These are phyloP conservation scores for Trichoderma koningii DNA, from an alignment of 2,329 filamentous ascomycete species.

Conservation along the genomic window DNA sequence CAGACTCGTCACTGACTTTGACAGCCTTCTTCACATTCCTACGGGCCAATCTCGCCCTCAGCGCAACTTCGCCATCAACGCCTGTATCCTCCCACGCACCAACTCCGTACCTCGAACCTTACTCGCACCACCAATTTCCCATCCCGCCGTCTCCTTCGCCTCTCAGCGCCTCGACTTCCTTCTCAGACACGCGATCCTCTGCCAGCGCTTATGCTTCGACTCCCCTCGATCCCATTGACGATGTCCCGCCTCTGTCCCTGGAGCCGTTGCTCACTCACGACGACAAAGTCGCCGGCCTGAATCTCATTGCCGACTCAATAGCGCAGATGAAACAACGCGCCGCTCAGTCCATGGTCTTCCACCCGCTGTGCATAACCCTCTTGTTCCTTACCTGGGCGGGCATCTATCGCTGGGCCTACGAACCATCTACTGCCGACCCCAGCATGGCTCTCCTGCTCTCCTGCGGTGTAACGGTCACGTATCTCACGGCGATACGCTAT, in stretches of 20 bases:
- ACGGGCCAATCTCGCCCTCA: conserved; percentile 75
- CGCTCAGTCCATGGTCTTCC: conserved; percentile 62
- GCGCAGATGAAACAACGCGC: conserved; percentile 77
- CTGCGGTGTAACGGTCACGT: conserved; percentile 63
- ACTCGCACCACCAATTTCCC: conserved; percentile 40
- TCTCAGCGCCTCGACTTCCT: conserved; percentile 47
- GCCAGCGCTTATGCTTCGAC: conserved; percentile 42
- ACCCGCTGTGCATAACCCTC: conserved; percentile 57
- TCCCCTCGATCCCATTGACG: conserved; percentile 40
- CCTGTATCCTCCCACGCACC: conserved; percentile 64
- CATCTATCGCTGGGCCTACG: conserved; percentile 51
- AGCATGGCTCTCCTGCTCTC: conserved; percentile 59
- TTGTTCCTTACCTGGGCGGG: conserved; percentile 48
- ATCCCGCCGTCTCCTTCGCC: conserved; percentile 56
- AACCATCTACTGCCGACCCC: conserved; percentile 49
- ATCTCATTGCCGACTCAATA: conserved; percentile 76
- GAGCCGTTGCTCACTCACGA: conserved; percentile 55
- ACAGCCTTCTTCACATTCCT: conserved; percentile 84
- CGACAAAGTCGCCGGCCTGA: conserved; percentile 68
- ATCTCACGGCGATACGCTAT: conserved; percentile 63
- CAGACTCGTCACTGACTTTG: background rate
- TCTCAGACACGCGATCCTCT: conserved; percentile 3
- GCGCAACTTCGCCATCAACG: conserved; percentile 48
- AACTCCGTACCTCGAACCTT: conserved; percentile 64
- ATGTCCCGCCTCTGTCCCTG: conserved; percentile 65